Evolutionary conservation across 2,329 filamentous ascomycete species (phyloP).

Genomic region (Fusarium bactridioides): DNA sequence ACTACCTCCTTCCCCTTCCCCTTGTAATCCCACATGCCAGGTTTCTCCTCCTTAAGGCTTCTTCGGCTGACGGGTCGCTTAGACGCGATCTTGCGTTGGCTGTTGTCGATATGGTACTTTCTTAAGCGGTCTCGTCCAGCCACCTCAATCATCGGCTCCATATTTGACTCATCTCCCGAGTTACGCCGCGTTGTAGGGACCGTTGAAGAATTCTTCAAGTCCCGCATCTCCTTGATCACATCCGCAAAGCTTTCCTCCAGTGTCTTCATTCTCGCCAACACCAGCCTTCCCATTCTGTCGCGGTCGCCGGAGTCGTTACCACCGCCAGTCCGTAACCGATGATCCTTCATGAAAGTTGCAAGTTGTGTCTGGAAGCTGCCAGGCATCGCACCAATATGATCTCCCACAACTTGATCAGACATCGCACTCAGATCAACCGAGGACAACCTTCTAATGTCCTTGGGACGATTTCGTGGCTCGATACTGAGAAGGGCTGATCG

Average conservation of each 20-base stretch:
- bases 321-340: conserved; percentile 58
- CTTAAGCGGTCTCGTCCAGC: conserved; percentile 44
- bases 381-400: conserved; percentile 69
- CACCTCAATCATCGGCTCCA: conserved; percentile 45
- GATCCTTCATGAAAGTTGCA: conserved; percentile 69
- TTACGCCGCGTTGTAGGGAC: conserved; percentile 59
- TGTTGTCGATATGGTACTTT: conserved; percentile 35
- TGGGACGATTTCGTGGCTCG: conserved; percentile 54
- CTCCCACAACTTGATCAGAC: conserved; percentile 71
- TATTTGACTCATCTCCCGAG: conserved; percentile 53
- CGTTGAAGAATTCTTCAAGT: conserved; percentile 60
- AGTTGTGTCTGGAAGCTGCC: conserved; percentile 85
- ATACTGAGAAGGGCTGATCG: conserved; percentile 60
- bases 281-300: conserved; percentile 79
- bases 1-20: conserved; percentile 59
- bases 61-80: conserved; percentile 51
- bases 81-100: conserved; percentile 40
- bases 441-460: conserved; percentile 57
- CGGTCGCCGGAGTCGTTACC: conserved; percentile 54
- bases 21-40: conserved; percentile 47
- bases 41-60: conserved; percentile 53
- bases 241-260: conserved; percentile 91
- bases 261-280: conserved; percentile 90
- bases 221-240: conserved; percentile 81
- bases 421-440: conserved; percentile 77